Percentiles rank a stretch among this genome's conserved stretches.
Conservation (phyloP, 2,329 filamentous ascomycete genomes). For the Fusarium secorum region DNA sequence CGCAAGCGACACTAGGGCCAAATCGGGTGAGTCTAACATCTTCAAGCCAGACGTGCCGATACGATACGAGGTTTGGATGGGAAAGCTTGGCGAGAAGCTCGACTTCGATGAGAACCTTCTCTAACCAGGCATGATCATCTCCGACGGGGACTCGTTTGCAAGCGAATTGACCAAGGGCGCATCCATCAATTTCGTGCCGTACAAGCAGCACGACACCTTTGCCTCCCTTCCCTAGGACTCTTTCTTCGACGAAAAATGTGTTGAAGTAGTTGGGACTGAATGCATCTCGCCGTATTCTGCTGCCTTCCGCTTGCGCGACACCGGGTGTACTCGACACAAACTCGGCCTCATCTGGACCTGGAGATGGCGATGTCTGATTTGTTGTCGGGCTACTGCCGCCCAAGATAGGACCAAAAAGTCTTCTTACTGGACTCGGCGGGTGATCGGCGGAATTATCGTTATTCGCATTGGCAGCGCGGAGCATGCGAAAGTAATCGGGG, state of each 20-base stretch:
- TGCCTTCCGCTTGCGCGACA: conserved; percentile 57
- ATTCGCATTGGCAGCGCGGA: conserved; percentile 63
- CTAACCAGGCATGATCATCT: conserved; percentile 92
- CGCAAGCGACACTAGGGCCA: conserved; percentile 89
- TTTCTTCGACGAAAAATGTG: conserved; percentile 90
- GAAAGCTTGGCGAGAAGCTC: conserved; percentile 90
- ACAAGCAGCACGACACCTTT: conserved; percentile 97
- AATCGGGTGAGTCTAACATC: conserved; percentile 85
- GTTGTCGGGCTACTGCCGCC: conserved; percentile 23
- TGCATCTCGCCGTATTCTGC: conserved; percentile 83
- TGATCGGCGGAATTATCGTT: conserved; percentile 55
- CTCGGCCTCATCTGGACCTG: conserved; percentile 49
- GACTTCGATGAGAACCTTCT: conserved; percentile 92
- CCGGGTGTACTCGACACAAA: conserved; percentile 63
- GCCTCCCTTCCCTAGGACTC: conserved; percentile 85
- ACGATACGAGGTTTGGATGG: conserved; percentile 94
- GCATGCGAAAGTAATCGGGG: conserved; percentile 94
- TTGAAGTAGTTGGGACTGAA: conserved; percentile 95
- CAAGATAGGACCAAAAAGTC: conserved; percentile 58
- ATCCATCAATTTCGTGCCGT: conserved; percentile 88
- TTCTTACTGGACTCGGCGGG: conserved; percentile 62
- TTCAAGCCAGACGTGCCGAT: conserved; percentile 97
- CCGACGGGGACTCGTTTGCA: conserved; percentile 97
- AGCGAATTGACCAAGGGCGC: conserved; percentile 87
- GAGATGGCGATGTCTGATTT: conserved; percentile 22